Evolutionary conservation across 257 asterid genomes (phyloP), one percentile per base, ranked within the genome.

Genomic region (Echium plantagineum): DNA sequence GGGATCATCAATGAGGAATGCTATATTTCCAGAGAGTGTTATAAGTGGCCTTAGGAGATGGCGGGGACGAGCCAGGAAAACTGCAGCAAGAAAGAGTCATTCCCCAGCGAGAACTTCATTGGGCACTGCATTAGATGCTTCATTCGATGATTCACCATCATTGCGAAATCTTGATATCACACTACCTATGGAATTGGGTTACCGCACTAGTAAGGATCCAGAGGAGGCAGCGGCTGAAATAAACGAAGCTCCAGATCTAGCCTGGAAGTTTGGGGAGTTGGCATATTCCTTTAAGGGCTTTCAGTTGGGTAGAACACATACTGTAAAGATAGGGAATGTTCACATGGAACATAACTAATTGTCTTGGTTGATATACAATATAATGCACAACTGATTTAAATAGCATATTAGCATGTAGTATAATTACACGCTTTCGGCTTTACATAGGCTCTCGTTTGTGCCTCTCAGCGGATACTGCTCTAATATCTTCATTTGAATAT

Each of bases 1-100:
- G 94, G 89, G 95, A 0, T 78, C 89, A 19, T 78, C 85, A 13
- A 77, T 84, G 75, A 66, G 73, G 56, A 69, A 63, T 48, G 62
- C 83, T 48, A 87, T 80, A 7, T 82, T 87, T 64, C 80, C 83
- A 0, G 82, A 70, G 62, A 69, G 63, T 55, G 87, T 82, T 51
- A 69, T 60, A 0, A 63, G 71, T 55, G 86, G 86, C 16, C 70
- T 87, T 4, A 84, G 67, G 63, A 75, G 82, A 73, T 87, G 95
- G 95, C 75, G 67, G 0, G 75, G 70, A 2, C 71, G 71, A 72
- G 95, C 95, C 5, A 77, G 59, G 77, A 77, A 62, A 66, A 87
- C 77, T 53, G 17, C 79, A 72, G 81, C 86, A 57, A 24, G n/a
- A 51, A 72, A 67, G 63, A 68, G 58, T 53, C 64, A 21, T 13